Percentiles rank a stretch among this genome's conserved stretches.
Conservation (phyloP, 306 rosid species). For the Herpetospermum pedunculosum region DNA sequence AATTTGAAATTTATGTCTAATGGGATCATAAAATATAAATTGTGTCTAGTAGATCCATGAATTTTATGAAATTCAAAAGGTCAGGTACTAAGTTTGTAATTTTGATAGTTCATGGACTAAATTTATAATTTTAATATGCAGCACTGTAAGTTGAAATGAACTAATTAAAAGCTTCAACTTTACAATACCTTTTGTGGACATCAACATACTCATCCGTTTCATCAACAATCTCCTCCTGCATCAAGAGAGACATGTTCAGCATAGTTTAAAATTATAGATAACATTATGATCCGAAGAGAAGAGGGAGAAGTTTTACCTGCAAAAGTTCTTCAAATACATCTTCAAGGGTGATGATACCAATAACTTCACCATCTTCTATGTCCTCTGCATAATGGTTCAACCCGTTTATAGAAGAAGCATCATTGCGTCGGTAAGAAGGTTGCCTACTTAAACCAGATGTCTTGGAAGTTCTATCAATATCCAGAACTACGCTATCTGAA, state of each 20-base stretch:
- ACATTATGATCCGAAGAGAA: not conserved
- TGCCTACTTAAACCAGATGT: conserved; percentile 20
- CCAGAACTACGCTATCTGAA: conserved; percentile 41
- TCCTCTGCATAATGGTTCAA: conserved; percentile 33
- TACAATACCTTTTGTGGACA: conserved; percentile 76
- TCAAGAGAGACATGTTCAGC: not conserved
- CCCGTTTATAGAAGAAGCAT: conserved; percentile 23
- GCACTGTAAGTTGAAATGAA: conserved; percentile 1
- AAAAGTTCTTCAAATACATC: conserved; percentile 98
- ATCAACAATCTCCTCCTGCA: conserved; percentile 95
- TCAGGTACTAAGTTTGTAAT: too few species aligned
- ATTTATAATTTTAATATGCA: conserved; percentile 9
- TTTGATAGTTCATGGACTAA: too few species aligned
- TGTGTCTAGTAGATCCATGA: too few species aligned
- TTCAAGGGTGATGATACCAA: conserved; percentile 93
- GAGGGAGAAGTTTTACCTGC: conserved; percentile 37
- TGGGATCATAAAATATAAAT: too few species aligned
- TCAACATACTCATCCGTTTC: conserved; percentile 96
- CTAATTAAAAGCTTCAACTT: conserved; percentile 2
- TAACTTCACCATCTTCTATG: conserved; percentile 82
- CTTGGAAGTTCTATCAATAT: conserved; percentile 49
- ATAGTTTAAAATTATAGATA: not conserved
- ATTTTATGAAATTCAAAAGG: too few species aligned
- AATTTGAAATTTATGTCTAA: too few species aligned
- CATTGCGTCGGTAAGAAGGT: conserved; percentile 24